Evolutionary conservation across 805 yeast genomes (phyloP).

Genomic region (Hanseniaspora mollemarum): DNA sequence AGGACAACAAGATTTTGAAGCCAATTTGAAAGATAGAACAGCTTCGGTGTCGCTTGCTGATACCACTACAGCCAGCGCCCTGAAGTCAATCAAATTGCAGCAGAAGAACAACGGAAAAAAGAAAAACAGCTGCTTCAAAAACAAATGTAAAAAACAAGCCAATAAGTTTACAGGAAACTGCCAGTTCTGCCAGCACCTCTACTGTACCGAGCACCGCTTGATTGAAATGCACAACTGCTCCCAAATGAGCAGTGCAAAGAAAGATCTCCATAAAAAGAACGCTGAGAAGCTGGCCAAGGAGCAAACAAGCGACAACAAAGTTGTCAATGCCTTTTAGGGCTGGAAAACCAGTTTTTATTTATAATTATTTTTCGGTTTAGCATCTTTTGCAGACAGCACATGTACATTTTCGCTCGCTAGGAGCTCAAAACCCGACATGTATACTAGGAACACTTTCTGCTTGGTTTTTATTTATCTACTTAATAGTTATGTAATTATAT

Average conservation of each 20-base stretch:
- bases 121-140: conserved; percentile 42
- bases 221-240: conserved; percentile 74
- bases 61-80: conserved; percentile 8
- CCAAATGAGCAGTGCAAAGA: conserved; percentile 71
- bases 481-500: neutral
- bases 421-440: too few species aligned
- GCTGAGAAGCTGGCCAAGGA: conserved; percentile 74
- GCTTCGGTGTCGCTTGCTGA: conserved; percentile 8
- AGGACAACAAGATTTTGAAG: neutral
- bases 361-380: neutral
- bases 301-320: conserved; percentile 46
- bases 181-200: conserved; percentile 70
- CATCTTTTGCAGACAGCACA: neutral
- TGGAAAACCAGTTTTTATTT: neutral
- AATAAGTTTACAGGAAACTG: conserved; percentile 67
- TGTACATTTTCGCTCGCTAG: too few species aligned
- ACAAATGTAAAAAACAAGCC: conserved; percentile 52
- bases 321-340: conserved; percentile 13
- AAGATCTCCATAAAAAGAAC: conserved; percentile 69
- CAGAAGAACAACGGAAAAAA: conserved; percentile 22
- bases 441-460: neutral
- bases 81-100: conserved; percentile 5
- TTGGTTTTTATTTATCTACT: neutral
- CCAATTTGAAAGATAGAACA: conserved; percentile 1
- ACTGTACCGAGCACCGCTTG: conserved; percentile 75